These are phyloP conservation scores for Verbena officinalis DNA, from an alignment of 257 asterid species.

Conservation along the genomic window DNA sequence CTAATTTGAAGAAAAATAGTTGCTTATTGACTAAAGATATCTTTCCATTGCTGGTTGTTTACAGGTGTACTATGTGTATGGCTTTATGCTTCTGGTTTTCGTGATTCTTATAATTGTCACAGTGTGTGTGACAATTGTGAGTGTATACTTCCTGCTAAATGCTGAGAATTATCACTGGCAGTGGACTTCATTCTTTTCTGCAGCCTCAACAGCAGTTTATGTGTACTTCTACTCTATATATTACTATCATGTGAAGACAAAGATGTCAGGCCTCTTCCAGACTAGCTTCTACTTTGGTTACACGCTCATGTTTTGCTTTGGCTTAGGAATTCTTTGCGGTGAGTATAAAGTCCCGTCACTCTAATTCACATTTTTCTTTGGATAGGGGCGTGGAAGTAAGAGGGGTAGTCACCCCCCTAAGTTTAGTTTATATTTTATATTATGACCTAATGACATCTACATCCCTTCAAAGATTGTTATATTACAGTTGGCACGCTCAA, in stretches of 20 bases:
- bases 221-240: constrained; percentile 65
- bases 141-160: constrained; percentile 64
- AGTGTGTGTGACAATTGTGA: constrained; percentile 65
- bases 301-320: constrained; percentile 70
- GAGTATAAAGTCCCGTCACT: constrained; percentile 43
- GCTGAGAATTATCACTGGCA: constrained; percentile 84
- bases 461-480: too few relatives aligned
- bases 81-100: constrained; percentile 74
- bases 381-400: too few relatives aligned
- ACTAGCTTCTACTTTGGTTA: constrained; percentile 73
- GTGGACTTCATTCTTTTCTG: constrained; percentile 76
- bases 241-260: constrained; percentile 64
- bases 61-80: constrained; percentile 77
- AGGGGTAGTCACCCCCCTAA: too few relatives aligned
- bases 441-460: too few relatives aligned
- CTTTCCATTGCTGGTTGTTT: constrained; percentile 19
- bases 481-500: too few relatives aligned
- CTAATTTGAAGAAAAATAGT: too few relatives aligned
- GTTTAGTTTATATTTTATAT: too few relatives aligned
- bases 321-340: constrained; percentile 80
- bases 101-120: constrained; percentile 66
- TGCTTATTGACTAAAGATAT: too few relatives aligned
- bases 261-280: constrained; percentile 76
- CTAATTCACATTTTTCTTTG: too few relatives aligned
- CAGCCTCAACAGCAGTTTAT: constrained; percentile 61